Percentiles rank a stretch among this genome's conserved stretches.
phyloP scores from a whole-genome alignment of 1,284 basidiomycete genomes.

The Volvariella volvacea region DNA sequence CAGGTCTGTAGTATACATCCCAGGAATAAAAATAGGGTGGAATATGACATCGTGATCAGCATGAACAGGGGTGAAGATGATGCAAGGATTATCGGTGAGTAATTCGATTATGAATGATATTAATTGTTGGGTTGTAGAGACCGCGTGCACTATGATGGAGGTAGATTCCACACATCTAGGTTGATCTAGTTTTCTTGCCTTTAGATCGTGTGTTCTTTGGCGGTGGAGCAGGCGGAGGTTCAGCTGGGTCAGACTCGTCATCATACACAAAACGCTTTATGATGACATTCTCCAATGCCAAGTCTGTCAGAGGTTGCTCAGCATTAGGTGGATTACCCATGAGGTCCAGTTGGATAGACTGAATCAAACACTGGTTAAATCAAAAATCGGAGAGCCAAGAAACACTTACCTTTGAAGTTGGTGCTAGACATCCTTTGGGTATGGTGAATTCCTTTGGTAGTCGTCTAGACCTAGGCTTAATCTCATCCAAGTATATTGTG shows the following conservation, averaged over 20 bases:
- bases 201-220: constrained; percentile 45
- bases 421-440: constrained; percentile 62
- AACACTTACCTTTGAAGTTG: constrained; percentile 52
- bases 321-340: constrained; percentile 68
- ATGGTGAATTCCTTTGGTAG: constrained; percentile 31
- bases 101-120: too few relatives aligned
- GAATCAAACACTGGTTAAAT: constrained; percentile 4
- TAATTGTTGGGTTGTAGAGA: too few relatives aligned
- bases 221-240: constrained; percentile 23
- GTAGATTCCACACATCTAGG: too few relatives aligned
- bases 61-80: too few relatives aligned
- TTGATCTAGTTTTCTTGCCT: constrained; percentile 19
- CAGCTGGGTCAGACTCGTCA: constrained; percentile 47
- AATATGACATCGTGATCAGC: too few relatives aligned
- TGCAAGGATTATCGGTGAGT: too few relatives aligned
- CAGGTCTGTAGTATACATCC: neutral
- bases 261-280: constrained; percentile 84
- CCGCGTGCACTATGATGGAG: too few relatives aligned
- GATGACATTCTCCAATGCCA: constrained; percentile 60
- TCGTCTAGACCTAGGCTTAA: constrained; percentile 40
- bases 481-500: constrained; percentile 53
- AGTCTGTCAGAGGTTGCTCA: constrained; percentile 51
- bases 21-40: neutral
- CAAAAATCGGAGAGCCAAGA: constrained; percentile 4
- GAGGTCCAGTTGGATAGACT: constrained; percentile 65